phyloP scores from a whole-genome alignment of 805 yeast genomes.

The Phaffomyces thermotolerans region DNA sequence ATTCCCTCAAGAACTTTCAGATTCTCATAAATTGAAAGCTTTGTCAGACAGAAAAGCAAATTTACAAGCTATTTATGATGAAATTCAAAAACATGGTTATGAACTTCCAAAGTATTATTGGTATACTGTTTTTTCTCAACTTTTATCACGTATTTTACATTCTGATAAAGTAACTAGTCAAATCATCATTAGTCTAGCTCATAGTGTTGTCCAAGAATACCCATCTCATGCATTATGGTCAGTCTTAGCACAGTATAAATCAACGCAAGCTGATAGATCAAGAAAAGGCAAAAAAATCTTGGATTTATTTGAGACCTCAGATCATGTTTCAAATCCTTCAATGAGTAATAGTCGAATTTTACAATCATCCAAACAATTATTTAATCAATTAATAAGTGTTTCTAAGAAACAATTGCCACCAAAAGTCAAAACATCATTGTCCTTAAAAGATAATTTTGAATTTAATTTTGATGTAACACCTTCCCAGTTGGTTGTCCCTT shows the following conservation, averaged over 20 bases:
- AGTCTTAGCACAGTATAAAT: slow-evolving; percentile 60
- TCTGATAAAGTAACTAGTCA: slow-evolving; percentile 47
- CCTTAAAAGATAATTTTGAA: slow-evolving; percentile 33
- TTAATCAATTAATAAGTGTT: slow-evolving; percentile 22
- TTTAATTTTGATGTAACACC: slow-evolving; percentile 37
- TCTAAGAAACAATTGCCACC: slow-evolving; percentile 16
- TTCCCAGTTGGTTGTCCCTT: slow-evolving; percentile 62
- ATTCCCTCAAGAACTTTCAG: slow-evolving; percentile 15
- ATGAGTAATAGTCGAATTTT: slow-evolving; percentile 14
- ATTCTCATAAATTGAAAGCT: slow-evolving; percentile 8
- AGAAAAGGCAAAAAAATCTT: slow-evolving; percentile 40
- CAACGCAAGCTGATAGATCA: slow-evolving; percentile 41
- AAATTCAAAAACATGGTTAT: slow-evolving; percentile 37
- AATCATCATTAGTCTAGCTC: slow-evolving; percentile 50
- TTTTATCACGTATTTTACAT: slow-evolving; percentile 73
- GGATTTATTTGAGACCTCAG: slow-evolving; percentile 21
- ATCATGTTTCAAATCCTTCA: slow-evolving; percentile 11
- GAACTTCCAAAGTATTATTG: slow-evolving; percentile 52
- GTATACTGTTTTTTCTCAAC: slow-evolving; percentile 81
- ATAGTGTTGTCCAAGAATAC: slow-evolving; percentile 51
- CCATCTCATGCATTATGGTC: slow-evolving; percentile 88
- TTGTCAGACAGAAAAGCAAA: slow-evolving; percentile 27
- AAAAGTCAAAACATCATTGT: slow-evolving; percentile 13
- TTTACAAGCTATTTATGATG: slow-evolving; percentile 41
- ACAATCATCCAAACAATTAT: slow-evolving; percentile 20